These are phyloP conservation scores for Talaromyces piceae DNA, from an alignment of 2,329 filamentous ascomycete genomes.

Conservation along the genomic window DNA sequence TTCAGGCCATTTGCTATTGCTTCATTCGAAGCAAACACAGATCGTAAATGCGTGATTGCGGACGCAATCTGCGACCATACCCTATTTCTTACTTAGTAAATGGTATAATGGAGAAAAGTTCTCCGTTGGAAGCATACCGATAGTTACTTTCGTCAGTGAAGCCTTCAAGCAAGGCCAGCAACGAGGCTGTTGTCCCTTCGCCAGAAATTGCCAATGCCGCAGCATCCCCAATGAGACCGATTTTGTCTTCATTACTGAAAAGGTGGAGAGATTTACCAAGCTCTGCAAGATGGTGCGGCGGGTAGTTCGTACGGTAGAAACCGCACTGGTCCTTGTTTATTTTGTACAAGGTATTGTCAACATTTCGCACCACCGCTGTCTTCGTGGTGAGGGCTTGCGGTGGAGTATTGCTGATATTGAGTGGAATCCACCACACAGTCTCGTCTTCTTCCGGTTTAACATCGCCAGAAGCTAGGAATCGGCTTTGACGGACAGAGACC, in stretches of 20 bases:
- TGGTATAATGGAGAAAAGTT: background rate
- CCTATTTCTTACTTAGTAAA: slow-evolving; percentile 24
- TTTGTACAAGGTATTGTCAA: slow-evolving; percentile 81
- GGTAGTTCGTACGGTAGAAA: slow-evolving; percentile 91
- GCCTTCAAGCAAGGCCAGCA: slow-evolving; percentile 78
- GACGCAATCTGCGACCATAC: slow-evolving; percentile 83
- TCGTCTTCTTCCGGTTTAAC: slow-evolving; percentile 84
- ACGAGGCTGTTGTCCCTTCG: slow-evolving; percentile 69
- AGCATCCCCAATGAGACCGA: slow-evolving; percentile 83
- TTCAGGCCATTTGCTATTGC: slow-evolving; percentile 65
- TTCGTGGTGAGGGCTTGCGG: slow-evolving; percentile 65
- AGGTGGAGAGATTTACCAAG: slow-evolving; percentile 69
- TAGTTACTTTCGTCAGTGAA: slow-evolving; percentile 76
- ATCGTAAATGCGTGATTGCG: slow-evolving; percentile 67
- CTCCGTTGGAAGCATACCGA: slow-evolving; percentile 46
- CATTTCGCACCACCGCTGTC: slow-evolving; percentile 60
- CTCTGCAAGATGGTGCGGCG: slow-evolving; percentile 71
- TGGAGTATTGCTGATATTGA: slow-evolving; percentile 66
- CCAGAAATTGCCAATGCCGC: slow-evolving; percentile 84
- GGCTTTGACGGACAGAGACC: slow-evolving; percentile 73
- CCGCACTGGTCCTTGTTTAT: slow-evolving; percentile 84
- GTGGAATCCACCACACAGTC: slow-evolving; percentile 92
- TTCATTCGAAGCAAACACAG: slow-evolving; percentile 74
- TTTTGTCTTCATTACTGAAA: slow-evolving; percentile 80
- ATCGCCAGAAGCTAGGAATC: slow-evolving; percentile 88